Conservation (phyloP, 2,329 filamentous ascomycete species). For the Cadophora luteo-olivacea region DNA sequence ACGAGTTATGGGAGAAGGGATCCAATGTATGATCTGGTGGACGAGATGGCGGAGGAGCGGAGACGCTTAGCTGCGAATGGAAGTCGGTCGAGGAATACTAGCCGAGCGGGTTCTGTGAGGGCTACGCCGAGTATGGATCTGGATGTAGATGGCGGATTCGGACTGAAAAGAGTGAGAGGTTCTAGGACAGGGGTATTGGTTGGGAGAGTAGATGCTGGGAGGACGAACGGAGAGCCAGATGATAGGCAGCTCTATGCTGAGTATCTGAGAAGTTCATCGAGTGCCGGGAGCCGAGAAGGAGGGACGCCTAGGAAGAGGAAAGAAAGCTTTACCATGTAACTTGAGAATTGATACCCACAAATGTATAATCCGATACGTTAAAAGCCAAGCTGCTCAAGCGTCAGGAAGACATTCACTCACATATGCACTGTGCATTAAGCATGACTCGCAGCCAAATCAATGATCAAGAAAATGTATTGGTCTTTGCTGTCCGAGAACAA, state of each 20-base stretch:
- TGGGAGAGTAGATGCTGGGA: background rate
- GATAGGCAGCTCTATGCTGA: constrained; percentile 32
- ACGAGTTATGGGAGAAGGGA: constrained; percentile 2
- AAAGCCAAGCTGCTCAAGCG: background rate
- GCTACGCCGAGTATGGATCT: constrained; percentile 20
- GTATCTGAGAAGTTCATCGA: constrained; percentile 28
- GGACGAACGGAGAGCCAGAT: constrained; percentile 17
- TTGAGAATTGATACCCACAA: background rate
- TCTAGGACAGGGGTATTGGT: background rate
- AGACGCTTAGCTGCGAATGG: constrained; percentile 11
- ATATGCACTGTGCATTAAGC: background rate
- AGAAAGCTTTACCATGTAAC: background rate
- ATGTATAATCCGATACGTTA: background rate
- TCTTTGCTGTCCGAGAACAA: no score
- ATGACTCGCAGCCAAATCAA: background rate
- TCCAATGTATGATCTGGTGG: constrained; percentile 20
- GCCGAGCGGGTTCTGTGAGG: constrained; percentile 1
- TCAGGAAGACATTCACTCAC: background rate
- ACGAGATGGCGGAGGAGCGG: constrained; percentile 26
- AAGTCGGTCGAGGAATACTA: constrained; percentile 11
- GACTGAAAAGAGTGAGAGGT: constrained; percentile 12
- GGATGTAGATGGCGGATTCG: constrained; percentile 25
- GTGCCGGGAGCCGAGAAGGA: constrained; percentile 1
- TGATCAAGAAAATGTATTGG: background rate
- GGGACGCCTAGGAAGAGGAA: constrained; percentile 1